phyloP scores from a whole-genome alignment of 306 rosid species.

The Vigna angularis region DNA sequence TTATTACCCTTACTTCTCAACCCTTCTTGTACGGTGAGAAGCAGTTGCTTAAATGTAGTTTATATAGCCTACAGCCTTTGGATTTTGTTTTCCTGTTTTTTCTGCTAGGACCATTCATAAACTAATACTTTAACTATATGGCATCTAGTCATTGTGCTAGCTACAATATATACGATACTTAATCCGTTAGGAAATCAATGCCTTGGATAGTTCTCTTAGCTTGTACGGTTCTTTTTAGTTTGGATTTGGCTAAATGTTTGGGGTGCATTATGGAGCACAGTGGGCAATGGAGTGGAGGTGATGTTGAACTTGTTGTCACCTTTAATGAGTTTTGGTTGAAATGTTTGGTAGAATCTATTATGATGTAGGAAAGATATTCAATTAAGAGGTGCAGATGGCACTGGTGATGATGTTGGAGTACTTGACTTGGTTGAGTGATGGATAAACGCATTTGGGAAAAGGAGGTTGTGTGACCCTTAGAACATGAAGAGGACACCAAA shows the following conservation, averaged over 20 bases:
- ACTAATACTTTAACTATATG: conserved; percentile 74
- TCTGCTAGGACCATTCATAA: conserved; percentile 60
- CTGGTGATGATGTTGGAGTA: conserved; percentile 33
- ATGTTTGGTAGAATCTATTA: conserved; percentile 24
- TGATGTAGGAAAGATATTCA: conserved; percentile 26
- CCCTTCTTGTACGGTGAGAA: conserved; percentile 53
- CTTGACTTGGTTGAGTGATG: conserved; percentile 36
- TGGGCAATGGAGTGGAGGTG: not conserved
- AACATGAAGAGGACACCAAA: conserved; percentile 49
- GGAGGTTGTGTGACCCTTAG: conserved; percentile 50
- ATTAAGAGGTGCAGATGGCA: conserved; percentile 5
- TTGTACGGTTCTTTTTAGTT: not conserved
- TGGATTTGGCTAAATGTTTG: not conserved
- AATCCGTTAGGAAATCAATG: conserved; percentile 63
- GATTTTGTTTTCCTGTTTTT: conserved; percentile 41
- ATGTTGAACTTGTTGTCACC: conserved; percentile 19
- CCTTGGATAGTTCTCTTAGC: conserved; percentile 47
- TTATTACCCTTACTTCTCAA: conserved; percentile 49
- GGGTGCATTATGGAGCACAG: not conserved
- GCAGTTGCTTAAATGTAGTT: conserved; percentile 58
- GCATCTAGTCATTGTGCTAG: conserved; percentile 49
- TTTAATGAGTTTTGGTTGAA: conserved; percentile 23
- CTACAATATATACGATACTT: conserved; percentile 59
- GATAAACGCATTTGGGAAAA: conserved; percentile 29
- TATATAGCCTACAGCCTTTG: conserved; percentile 50